phyloP scores from a whole-genome alignment of 805 yeast genomes.

The Debaryomyces tyrocola region DNA sequence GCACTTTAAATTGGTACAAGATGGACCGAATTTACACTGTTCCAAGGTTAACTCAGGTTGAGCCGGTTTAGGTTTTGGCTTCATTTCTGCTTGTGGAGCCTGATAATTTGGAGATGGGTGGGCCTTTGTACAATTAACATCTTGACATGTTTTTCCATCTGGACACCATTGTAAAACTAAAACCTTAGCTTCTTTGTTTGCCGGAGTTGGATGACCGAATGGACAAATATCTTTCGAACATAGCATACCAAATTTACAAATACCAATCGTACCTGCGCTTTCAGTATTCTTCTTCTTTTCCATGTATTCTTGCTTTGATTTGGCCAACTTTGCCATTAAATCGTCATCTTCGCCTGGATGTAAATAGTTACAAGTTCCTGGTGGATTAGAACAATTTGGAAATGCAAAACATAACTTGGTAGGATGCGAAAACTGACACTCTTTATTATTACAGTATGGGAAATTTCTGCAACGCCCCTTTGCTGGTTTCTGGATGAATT shows the following conservation, averaged over 20 bases:
- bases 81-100: slow-evolving; percentile 17
- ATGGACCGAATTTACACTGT: slow-evolving; percentile 76
- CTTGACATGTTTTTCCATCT: slow-evolving; percentile 61
- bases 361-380: slow-evolving; percentile 79
- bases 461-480: slow-evolving; percentile 68
- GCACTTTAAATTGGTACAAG: slow-evolving; percentile 77
- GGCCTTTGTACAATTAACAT: slow-evolving; percentile 65
- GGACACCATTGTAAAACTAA: slow-evolving; percentile 74
- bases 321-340: slow-evolving; percentile 66
- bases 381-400: slow-evolving; percentile 75
- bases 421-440: slow-evolving; percentile 80
- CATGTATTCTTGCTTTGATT: slow-evolving; percentile 51
- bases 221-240: slow-evolving; percentile 82
- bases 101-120: slow-evolving; percentile 71
- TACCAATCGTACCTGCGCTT: slow-evolving; percentile 45
- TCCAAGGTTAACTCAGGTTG: slow-evolving; percentile 50
- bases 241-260: slow-evolving; percentile 74
- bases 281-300: slow-evolving; percentile 41
- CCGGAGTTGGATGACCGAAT: slow-evolving; percentile 90
- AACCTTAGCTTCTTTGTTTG: slow-evolving; percentile 72
- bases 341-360: slow-evolving; percentile 86
- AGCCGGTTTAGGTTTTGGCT: slow-evolving; percentile 8
- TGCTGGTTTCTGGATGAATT: slow-evolving; percentile 47
- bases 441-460: slow-evolving; percentile 69
- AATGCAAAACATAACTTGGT: slow-evolving; percentile 69